Base-by-base conservation (phyloP, 306 rosid species). In the Clitoria ternatea region DNA sequence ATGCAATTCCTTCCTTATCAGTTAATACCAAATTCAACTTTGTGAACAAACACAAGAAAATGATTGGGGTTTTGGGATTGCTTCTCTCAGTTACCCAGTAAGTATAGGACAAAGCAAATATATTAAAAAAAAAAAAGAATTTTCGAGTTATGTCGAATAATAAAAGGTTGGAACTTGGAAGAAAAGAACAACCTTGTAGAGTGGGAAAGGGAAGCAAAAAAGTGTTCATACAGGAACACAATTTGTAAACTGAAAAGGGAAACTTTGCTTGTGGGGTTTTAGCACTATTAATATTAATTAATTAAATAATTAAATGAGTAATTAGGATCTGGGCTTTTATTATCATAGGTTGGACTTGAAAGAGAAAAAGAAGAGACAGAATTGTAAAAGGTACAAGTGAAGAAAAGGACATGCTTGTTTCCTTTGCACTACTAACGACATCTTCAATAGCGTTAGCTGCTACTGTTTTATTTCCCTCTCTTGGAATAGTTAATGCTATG, bases 11-110 rank as follows among this genome's bases (percentile, higher is more conserved):
- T 87, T 85, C 77, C 88, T 81, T 79, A 72, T 70, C 62, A 79
- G 72, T 81, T 79, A 44, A 84, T 89, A 71, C 96, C 89, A 85
- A 89, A 84, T 79, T 82, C 76, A 82, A 48, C 79, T 53, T 67
- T 68, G 84, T 70, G 68, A 80, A 81, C 81, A 81, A 76, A 82
- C 82, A 78, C 65, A 78, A 76, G 71, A 79, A 27, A 72, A 53
- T 63, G 42, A 61, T 61, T 30, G 18, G 43, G 49, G 78, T 71
- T 74, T 68, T 78, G 77, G 74, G 62, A 74, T 77, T 37, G 66
- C 72, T 78, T 74, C 73, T 60, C 71, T 68, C 65, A 53, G 54
- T 64, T 63, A 30, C 54, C 66, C 66, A 65, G 61, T 60, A 53
- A 61, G 76, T 20, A 36, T 2, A 52, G 13, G 39, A 13, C 45